phyloP scores from a whole-genome alignment of 2,329 filamentous ascomycete species.

The Fusarium bulbicola region DNA sequence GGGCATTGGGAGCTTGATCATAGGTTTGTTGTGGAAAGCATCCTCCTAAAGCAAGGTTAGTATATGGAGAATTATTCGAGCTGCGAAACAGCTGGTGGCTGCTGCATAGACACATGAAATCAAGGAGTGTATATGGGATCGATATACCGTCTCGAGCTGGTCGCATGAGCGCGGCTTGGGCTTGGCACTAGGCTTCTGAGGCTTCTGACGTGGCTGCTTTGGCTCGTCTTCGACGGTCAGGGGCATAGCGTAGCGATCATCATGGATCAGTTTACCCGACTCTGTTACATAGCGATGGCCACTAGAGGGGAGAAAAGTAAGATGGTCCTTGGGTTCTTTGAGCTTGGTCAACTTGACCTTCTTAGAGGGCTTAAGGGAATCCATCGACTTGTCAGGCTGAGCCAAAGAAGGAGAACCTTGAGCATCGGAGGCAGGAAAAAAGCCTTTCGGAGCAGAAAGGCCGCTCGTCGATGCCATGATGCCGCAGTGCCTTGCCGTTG shows the following conservation, averaged over 20 bases:
- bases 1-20: conserved; percentile 85
- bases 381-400: not conserved
- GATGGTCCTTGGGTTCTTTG: conserved; percentile 19
- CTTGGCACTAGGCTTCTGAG: conserved; percentile 3
- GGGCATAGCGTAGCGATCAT: conserved; percentile 23
- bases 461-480: conserved; percentile 8
- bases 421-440: conserved; percentile 17
- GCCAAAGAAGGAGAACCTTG: conserved; percentile 3
- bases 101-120: not conserved
- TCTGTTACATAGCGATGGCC: conserved; percentile 23
- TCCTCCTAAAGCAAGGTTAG: conserved; percentile 74
- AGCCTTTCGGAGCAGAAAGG: not conserved
- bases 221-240: not conserved
- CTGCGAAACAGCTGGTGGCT: not conserved
- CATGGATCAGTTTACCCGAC: conserved; percentile 3
- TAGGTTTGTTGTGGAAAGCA: conserved; percentile 81
- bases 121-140: not conserved
- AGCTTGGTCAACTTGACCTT: conserved; percentile 16
- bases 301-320: conserved; percentile 3
- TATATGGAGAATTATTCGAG: not conserved
- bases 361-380: not conserved
- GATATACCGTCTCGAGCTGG: conserved; percentile 26
- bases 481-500: not conserved
- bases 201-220: conserved; percentile 19
- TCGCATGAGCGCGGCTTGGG: conserved; percentile 17